Evolutionary conservation across 352 stramenopile species (phyloP).

Genomic region (Ochromonadaceae sp.): DNA sequence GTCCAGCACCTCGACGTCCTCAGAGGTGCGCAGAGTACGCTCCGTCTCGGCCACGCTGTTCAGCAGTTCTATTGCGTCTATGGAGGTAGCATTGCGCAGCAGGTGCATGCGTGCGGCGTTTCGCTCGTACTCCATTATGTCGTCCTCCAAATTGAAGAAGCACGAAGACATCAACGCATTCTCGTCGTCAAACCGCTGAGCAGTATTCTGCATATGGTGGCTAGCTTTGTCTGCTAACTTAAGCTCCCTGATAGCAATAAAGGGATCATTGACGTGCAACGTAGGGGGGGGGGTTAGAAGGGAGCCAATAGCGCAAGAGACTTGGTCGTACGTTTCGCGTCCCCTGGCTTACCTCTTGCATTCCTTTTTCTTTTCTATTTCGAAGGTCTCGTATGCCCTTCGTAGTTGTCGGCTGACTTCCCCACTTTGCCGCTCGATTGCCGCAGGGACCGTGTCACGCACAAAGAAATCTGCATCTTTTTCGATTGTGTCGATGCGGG

Average conservation of each 20-base stretch:
- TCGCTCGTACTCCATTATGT: slow-evolving; percentile 9
- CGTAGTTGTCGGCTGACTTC: slow-evolving; percentile 8
- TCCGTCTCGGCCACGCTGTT: not conserved
- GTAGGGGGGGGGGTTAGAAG: not conserved
- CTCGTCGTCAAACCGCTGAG: slow-evolving; percentile 11
- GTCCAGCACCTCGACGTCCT: slow-evolving; percentile 11
- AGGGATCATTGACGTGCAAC: not conserved
- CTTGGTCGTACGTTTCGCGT: no score
- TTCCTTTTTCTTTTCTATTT: slow-evolving; percentile 18
- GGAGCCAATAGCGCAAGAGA: no score
- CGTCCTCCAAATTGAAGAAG: slow-evolving; percentile 4
- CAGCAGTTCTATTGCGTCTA: not conserved
- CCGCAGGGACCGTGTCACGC: not conserved
- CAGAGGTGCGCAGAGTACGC: not conserved
- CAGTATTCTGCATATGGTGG: slow-evolving; percentile 12
- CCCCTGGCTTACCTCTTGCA: slow-evolving; percentile 1
- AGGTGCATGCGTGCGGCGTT: not conserved
- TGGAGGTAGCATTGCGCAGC: not conserved
- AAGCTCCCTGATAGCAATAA: not conserved
- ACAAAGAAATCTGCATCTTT: slow-evolving; percentile 8
- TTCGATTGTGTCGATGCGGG: not conserved
- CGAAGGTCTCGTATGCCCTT: slow-evolving; percentile 13
- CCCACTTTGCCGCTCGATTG: slow-evolving; percentile 12
- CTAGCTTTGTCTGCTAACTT: not conserved
- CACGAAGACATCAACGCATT: not conserved